Base-by-base conservation (phyloP, 768 basidiomycete genomes). In the Trametes maxima region DNA sequence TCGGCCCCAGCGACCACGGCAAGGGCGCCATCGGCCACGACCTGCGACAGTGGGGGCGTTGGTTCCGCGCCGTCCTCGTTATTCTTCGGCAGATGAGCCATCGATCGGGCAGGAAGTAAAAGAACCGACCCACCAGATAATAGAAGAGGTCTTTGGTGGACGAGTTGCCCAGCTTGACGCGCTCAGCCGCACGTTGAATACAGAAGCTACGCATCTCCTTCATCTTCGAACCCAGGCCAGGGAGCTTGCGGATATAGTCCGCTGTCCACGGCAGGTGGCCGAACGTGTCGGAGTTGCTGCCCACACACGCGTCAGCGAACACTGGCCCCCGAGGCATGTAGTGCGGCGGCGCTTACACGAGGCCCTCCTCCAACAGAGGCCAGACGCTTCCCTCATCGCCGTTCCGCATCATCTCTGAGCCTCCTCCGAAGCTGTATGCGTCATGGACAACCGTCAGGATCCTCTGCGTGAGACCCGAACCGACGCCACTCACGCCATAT, bases 1-100 rank as follows among this genome's bases (percentile, higher is more conserved):
- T 84, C 83, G 22, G 80, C 73, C 11, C 83, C 83, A 12, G 81
- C 82, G n/a, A 77, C 43, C 25, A 79, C 74, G 21, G 72, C 74
- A 21, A 82, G 72, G 2, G 72, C 59, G 14, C 74, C 72, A 40
- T 81, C 77, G 0, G 76, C 72, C 12, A 74, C 60, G 25, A 79
- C 69, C 19, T 73, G 62, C 11, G 70, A 47, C 21, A 74, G 67
- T 7, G 72, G 61, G 21, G 69, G 75, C 16, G 67, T 67, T 13
- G 64, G 60, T 22, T 70, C 70, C 22, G 67, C 68, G 5, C 62
- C 65, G 25, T 73, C 71, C 62, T 77, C 68, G 39, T 68, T 65
- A 56, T 64, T 69, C 68, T 71, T 36, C 47, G 7, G 21, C 11
- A 12, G 37, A 53, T 64, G 25, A 43, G 51, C 36, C 16, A 36